Conservation (phyloP, 2,329 filamentous ascomycete genomes). For the Elsinoe ampelina region DNA sequence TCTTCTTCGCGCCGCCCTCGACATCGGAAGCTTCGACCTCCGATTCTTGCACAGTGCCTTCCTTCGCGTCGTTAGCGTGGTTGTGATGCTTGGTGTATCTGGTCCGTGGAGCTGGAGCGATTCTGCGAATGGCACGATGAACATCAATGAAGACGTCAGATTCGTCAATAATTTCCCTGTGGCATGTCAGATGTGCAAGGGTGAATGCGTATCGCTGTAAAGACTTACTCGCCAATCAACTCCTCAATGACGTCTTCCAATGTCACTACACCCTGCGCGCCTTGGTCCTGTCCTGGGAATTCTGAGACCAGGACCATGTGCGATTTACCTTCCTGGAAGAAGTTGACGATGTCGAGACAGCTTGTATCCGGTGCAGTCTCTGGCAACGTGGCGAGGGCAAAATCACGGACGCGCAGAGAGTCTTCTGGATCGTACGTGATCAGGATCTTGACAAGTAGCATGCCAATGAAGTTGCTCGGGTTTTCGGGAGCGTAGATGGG, state of each 20-base stretch:
- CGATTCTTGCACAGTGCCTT: constrained; percentile 15
- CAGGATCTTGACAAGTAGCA: constrained; percentile 96
- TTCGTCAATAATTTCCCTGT: constrained; percentile 93
- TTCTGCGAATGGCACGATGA: constrained; percentile 89
- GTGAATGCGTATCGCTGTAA: neutral
- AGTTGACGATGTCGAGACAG: constrained; percentile 97
- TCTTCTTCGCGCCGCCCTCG: constrained; percentile 12
- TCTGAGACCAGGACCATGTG: constrained; percentile 97
- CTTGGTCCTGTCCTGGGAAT: constrained; percentile 78
- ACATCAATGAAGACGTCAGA: constrained; percentile 98
- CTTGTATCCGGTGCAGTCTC: constrained; percentile 93
- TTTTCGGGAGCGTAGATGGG: constrained; percentile 86
- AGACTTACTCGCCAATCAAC: constrained; percentile 86
- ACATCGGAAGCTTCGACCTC: constrained; percentile 19
- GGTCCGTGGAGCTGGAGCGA: constrained; percentile 73
- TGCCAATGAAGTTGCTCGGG: constrained; percentile 81
- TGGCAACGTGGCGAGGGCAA: constrained; percentile 84
- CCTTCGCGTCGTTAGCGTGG: constrained; percentile 19
- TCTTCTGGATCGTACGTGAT: constrained; percentile 99
- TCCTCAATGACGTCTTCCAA: constrained; percentile 98
- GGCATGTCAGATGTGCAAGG: neutral
- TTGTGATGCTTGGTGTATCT: constrained; percentile 22
- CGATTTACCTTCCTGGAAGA: constrained; percentile 98
- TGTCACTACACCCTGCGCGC: constrained; percentile 86
- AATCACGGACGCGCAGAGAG: constrained; percentile 74